Evolutionary conservation across 2,329 filamentous ascomycete species (phyloP).

Genomic region (Colletotrichum zoysiae): DNA sequence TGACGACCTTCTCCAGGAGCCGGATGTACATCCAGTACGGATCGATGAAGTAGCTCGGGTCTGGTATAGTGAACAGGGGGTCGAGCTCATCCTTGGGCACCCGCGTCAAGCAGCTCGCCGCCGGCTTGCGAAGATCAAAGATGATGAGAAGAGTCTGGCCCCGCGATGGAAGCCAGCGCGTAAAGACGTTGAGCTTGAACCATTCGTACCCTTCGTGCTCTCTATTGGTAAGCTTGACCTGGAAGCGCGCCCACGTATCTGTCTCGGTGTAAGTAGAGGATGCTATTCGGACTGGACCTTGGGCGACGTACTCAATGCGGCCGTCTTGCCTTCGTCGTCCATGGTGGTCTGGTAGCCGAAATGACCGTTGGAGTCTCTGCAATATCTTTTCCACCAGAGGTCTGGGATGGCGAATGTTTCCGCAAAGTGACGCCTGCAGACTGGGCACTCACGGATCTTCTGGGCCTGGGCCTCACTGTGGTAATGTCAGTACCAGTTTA

Average conservation of each 20-base stretch:
- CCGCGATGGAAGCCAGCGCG: constrained; percentile 44
- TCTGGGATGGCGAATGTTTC: constrained; percentile 48
- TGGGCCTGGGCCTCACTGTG: constrained; percentile 50
- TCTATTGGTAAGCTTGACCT: constrained; percentile 45
- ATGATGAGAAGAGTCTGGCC: constrained; percentile 48
- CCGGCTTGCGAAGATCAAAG: constrained; percentile 46
- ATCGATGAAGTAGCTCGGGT: constrained; percentile 38
- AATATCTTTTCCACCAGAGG: constrained; percentile 53
- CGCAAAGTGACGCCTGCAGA: constrained; percentile 46
- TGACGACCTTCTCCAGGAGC: constrained; percentile 49
- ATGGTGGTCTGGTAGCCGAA: constrained; percentile 50
- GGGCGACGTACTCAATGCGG: constrained; percentile 44
- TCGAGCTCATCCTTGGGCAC: constrained; percentile 25
- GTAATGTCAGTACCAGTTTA: neutral
- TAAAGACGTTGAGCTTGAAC: constrained; percentile 53
- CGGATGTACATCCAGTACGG: constrained; percentile 55
- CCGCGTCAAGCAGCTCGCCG: constrained; percentile 17
- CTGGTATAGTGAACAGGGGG: constrained; percentile 9
- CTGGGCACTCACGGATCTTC: constrained; percentile 46
- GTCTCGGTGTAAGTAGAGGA: neutral
- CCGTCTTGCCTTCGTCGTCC: constrained; percentile 28
- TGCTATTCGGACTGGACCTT: neutral
- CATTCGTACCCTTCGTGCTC: constrained; percentile 47
- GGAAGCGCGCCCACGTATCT: constrained; percentile 52
- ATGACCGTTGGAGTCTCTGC: constrained; percentile 54